phyloP scores from a whole-genome alignment of 768 basidiomycete species.

The Multifurca ochricompacta region DNA sequence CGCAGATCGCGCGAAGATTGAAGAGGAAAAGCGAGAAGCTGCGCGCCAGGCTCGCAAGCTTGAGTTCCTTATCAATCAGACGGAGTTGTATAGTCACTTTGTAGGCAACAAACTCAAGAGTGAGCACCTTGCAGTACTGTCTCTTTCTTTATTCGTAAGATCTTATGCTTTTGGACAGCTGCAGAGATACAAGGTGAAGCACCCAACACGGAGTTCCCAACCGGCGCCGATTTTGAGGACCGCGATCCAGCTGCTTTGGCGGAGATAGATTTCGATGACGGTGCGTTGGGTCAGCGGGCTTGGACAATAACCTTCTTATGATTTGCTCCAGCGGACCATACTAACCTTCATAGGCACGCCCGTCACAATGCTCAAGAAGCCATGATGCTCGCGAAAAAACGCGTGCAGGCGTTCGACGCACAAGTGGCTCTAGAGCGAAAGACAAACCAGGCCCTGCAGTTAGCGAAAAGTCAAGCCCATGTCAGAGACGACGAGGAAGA shows the following conservation, averaged over 20 bases:
- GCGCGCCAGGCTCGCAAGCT: constrained; percentile 92
- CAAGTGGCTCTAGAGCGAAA: constrained; percentile 76
- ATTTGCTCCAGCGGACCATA: constrained; percentile 62
- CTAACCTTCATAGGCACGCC: constrained; percentile 80
- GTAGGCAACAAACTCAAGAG: constrained; percentile 95
- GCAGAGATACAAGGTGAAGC: constrained; percentile 67
- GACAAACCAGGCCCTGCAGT: constrained; percentile 65
- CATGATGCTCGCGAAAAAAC: constrained; percentile 64
- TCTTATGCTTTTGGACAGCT: constrained; percentile 37
- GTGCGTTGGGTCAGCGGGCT: constrained; percentile 34
- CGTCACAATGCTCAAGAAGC: constrained; percentile 87
- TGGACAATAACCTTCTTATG: not conserved
- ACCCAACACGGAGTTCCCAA: constrained; percentile 37
- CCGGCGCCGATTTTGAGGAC: constrained; percentile 51
- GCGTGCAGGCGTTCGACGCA: constrained; percentile 79
- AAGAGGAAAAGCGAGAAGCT: constrained; percentile 91
- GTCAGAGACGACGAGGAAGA: constrained; percentile 37
- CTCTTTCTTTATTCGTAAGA: constrained; percentile 1
- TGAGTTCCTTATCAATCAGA: constrained; percentile 97
- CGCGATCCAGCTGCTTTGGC: constrained; percentile 45
- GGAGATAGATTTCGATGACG: constrained; percentile 88
- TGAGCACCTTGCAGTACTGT: constrained; percentile 30
- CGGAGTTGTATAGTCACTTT: constrained; percentile 98
- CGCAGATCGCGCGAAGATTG: constrained; percentile 74
- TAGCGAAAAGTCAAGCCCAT: constrained; percentile 49